Conservation (phyloP, 2,329 filamentous ascomycete species). For the Fusarium sp. region DNA sequence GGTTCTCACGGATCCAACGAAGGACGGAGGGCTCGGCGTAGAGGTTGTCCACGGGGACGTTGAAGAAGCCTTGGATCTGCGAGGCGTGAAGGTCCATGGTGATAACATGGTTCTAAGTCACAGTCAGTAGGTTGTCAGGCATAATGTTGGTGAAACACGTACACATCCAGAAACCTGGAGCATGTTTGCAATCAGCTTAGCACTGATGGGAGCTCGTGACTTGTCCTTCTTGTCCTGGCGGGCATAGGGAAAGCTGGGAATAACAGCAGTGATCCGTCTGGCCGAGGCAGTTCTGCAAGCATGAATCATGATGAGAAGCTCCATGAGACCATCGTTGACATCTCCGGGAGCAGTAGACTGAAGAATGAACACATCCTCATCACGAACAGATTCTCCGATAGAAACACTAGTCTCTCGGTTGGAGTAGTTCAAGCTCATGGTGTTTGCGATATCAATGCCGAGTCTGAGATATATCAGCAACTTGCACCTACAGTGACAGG, state of each 20-base stretch:
- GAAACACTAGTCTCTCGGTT: slow-evolving; percentile 92
- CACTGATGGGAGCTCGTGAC: slow-evolving; percentile 94
- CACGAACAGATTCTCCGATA: slow-evolving; percentile 93
- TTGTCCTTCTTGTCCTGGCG: slow-evolving; percentile 97
- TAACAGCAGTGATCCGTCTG: slow-evolving; percentile 91
- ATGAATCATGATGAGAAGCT: slow-evolving; percentile 97
- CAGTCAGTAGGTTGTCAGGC: slow-evolving; percentile 9
- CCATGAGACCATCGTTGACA: slow-evolving; percentile 98
- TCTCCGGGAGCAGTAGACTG: slow-evolving; percentile 95
- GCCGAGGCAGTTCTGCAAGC: slow-evolving; percentile 79
- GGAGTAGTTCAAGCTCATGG: slow-evolving; percentile 84
- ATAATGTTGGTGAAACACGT: slow-evolving; percentile 32
- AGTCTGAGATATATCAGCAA: slow-evolving; percentile 62
- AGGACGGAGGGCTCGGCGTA: slow-evolving; percentile 94
- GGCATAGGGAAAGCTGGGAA: slow-evolving; percentile 96
- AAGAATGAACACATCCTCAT: slow-evolving; percentile 98
- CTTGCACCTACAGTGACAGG: slow-evolving; percentile 4
- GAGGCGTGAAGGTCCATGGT: slow-evolving; percentile 96
- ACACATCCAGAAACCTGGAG: slow-evolving; percentile 89
- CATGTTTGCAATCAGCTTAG: slow-evolving; percentile 97
- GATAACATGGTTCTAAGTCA: slow-evolving; percentile 68
- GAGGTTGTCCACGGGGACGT: slow-evolving; percentile 79
- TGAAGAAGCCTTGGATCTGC: slow-evolving; percentile 97
- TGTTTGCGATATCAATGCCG: slow-evolving; percentile 81
- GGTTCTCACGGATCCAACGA: slow-evolving; percentile 90